Base-by-base conservation (phyloP, 78 protist species). In the Polysphondylium violaceum region DNA sequence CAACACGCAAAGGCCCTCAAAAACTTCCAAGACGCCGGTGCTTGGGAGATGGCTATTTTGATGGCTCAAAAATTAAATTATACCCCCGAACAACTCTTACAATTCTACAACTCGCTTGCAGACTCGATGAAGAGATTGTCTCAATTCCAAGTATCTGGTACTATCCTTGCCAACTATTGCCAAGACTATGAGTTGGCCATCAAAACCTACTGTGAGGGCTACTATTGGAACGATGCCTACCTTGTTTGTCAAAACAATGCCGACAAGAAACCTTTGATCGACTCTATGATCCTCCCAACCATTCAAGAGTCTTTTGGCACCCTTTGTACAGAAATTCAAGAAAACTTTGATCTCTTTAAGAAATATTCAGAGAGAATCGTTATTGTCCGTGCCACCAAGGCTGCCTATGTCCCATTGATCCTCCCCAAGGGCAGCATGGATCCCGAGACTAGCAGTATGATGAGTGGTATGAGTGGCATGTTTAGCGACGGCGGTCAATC, bases 381-480 rank as follows among this genome's bases (percentile, higher is more conserved):
- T 9, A 29, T 75, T 59, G 94, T 88, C 16, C 61, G 88, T 33
- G 35, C 65, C 25, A 75, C 31, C 23, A 88, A 88, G 61, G 19
- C 76, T 25, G 76, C 74, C 21, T 53, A 78, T 65, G 61, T 53
- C 17, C 87, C 87, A 53, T 51, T 88, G 12, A 41, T 81, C 23
- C 50, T 78, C 43, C 55, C 69, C 40, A 55, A 29, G 14, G 77
- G 77, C 17, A 36, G 36, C 19, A 31, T 35, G 6, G 87, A 76
- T 53, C 59, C 36, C 11, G 94, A 88, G 29, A 78, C 87, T 35
- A 64, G 87, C 25, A 67, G 81, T 25, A 58, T 88, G 78, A 88
- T 88, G 94, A 44, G 69, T 35, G 94, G 94, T 35, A 88, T 88
- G 94, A 36, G 61, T 33, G 79, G 87, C 36, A 88, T 88, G 87